A percentile compares a stretch with the other conserved stretches of the same genome.
phyloP scores from a whole-genome alignment of 176 grass and related monocot genomes.

The Cenchrus americanus region DNA sequence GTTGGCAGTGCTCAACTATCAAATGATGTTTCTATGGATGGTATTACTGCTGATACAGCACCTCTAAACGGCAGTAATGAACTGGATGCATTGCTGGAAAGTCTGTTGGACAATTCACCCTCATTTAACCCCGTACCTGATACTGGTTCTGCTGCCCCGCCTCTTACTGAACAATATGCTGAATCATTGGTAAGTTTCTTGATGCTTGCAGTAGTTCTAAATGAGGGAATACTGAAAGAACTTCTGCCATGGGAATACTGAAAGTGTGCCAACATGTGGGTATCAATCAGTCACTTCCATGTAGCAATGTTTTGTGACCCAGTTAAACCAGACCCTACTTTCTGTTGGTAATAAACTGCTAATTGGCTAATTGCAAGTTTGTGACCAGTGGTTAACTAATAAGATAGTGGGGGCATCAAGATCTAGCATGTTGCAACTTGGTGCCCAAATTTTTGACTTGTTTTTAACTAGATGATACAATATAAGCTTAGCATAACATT shows the following conservation, averaged over 20 bases:
- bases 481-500: background rate
- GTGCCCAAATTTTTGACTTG: background rate
- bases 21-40: constrained; percentile 17
- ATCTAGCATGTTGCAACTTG: background rate
- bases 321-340: background rate
- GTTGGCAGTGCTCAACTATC: background rate
- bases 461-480: background rate
- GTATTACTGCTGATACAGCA: constrained; percentile 19
- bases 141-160: constrained; percentile 2
- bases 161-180: constrained; percentile 41
- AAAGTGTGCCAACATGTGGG: too few species aligned
- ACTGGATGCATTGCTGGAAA: constrained; percentile 47
- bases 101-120: constrained; percentile 55
- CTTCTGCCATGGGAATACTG: too few species aligned
- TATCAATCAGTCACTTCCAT: too few species aligned
- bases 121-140: constrained; percentile 32
- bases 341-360: background rate
- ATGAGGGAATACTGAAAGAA: too few species aligned
- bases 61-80: constrained; percentile 24
- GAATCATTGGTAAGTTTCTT: constrained; percentile 58
- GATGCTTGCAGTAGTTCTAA: background rate
- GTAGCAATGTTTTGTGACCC: too few species aligned
- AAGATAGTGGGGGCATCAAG: background rate
- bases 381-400: background rate
- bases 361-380: background rate